Conservation (phyloP, 768 basidiomycete genomes). For the Tulasnella sp. region DNA sequence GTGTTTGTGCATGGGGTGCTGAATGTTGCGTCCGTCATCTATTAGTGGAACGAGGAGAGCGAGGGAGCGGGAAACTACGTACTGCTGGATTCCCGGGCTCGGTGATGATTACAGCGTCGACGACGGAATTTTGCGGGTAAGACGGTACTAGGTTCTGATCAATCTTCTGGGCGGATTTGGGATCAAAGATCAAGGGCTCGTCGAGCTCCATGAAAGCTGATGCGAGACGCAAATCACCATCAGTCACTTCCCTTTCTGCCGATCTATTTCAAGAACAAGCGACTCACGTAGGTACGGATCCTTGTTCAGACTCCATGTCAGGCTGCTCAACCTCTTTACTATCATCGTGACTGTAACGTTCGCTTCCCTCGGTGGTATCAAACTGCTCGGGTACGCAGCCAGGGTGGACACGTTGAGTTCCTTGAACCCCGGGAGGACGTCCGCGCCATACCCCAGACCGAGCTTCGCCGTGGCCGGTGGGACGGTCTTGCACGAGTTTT, state of each 20-base stretch:
- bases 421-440: background rate
- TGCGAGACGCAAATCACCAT: background rate
- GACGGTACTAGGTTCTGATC: background rate
- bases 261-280: no score
- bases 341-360: background rate
- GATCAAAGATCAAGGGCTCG: background rate
- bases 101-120: background rate
- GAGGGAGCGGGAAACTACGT: background rate
- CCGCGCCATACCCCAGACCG: background rate
- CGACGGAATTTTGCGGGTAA: background rate
- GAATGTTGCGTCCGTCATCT: background rate
- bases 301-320: background rate
- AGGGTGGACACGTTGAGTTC: background rate
- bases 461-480: background rate
- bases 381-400: background rate
- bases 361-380: background rate
- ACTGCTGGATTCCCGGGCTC: background rate
- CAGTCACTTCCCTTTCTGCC: no score
- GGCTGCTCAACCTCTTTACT: background rate
- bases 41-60: background rate
- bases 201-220: conserved; percentile 6
- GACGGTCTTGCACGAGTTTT: background rate
- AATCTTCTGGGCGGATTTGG: background rate
- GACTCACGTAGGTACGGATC: background rate
- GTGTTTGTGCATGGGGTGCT: conserved; percentile 8